Evolutionary conservation across 108 stramenopile genomes (phyloP).

Genomic region (Nannochloropsis granulata): DNA sequence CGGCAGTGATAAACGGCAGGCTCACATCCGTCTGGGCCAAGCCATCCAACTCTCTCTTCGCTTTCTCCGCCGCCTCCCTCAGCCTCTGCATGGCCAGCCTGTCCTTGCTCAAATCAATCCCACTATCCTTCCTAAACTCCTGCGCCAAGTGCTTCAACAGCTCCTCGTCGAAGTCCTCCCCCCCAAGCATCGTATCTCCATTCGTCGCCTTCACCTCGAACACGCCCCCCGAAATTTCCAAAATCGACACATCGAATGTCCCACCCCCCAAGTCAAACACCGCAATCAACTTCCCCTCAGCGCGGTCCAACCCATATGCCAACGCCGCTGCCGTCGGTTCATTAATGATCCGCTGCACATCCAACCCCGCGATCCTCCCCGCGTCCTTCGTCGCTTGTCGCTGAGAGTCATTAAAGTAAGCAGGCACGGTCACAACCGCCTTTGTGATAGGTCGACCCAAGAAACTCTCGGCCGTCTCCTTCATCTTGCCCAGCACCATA

Average conservation of each 20-base stretch:
- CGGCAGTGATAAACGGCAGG: slow-evolving; percentile 98
- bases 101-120: slow-evolving; percentile 78
- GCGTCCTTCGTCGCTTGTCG: slow-evolving; percentile 95
- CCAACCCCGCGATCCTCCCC: slow-evolving; percentile 93
- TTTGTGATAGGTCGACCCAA: slow-evolving; percentile 84
- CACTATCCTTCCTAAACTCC: slow-evolving; percentile 90
- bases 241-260: slow-evolving; percentile 93
- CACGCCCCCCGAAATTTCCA: slow-evolving; percentile 96
- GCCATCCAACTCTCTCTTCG: slow-evolving; percentile 98
- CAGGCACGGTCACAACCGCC: slow-evolving; percentile 98
- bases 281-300: slow-evolving; percentile 87
- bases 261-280: slow-evolving; percentile 99
- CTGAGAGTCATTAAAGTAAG: slow-evolving; percentile 95
- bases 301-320: slow-evolving; percentile 98
- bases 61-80: slow-evolving; percentile 94
- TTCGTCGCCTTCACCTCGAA: slow-evolving; percentile 99
- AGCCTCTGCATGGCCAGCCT: slow-evolving; percentile 93
- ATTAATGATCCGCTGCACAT: slow-evolving; percentile 98
- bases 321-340: slow-evolving; percentile 99
- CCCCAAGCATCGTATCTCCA: slow-evolving; percentile 98
- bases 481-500: slow-evolving; percentile 99
- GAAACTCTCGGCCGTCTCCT: slow-evolving; percentile 96
- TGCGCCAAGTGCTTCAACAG: slow-evolving; percentile 70
- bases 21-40: slow-evolving; percentile 94
- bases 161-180: slow-evolving; percentile 98